Evolutionary conservation across 1,284 basidiomycete species (phyloP).

Genomic region (Trametes pubescens): DNA sequence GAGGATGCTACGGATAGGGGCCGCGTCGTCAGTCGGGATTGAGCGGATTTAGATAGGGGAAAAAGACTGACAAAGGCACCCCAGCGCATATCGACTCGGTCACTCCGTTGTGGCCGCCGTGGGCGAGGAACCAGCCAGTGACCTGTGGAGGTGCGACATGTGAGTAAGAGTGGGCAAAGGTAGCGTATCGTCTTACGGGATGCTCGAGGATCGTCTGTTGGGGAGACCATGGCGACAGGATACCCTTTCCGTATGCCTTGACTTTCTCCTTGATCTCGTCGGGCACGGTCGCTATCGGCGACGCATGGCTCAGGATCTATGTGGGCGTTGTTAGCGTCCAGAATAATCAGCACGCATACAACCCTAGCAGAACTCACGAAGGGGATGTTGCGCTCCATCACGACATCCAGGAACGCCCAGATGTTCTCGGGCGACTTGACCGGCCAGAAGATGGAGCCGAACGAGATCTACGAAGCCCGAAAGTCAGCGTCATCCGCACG

Average conservation of each 20-base stretch:
- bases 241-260: constrained; percentile 28
- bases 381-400: constrained; percentile 32
- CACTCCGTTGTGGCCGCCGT: constrained; percentile 34
- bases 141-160: constrained; percentile 8
- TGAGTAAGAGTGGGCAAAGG: background rate
- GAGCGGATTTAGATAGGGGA: background rate
- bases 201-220: constrained; percentile 37
- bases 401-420: constrained; percentile 32
- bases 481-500: background rate
- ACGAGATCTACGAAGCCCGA: constrained; percentile 22
- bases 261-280: constrained; percentile 32
- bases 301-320: constrained; percentile 36
- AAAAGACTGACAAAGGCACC: constrained; percentile 27
- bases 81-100: constrained; percentile 28
- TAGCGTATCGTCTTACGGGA: constrained; percentile 24
- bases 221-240: constrained; percentile 33
- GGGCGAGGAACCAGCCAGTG: constrained; percentile 36
- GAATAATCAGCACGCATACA: background rate
- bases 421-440: constrained; percentile 22
- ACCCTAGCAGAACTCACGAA: constrained; percentile 23
- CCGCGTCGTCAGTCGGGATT: background rate
- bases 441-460: constrained; percentile 35
- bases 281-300: constrained; percentile 26
- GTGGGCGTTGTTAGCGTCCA: background rate
- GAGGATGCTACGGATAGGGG: constrained; percentile 29